A percentile compares a stretch with the other conserved stretches of the same genome.
phyloP scores from a whole-genome alignment of 371 early-diverging fungal species.

The Syncephalastrum racemosum region DNA sequence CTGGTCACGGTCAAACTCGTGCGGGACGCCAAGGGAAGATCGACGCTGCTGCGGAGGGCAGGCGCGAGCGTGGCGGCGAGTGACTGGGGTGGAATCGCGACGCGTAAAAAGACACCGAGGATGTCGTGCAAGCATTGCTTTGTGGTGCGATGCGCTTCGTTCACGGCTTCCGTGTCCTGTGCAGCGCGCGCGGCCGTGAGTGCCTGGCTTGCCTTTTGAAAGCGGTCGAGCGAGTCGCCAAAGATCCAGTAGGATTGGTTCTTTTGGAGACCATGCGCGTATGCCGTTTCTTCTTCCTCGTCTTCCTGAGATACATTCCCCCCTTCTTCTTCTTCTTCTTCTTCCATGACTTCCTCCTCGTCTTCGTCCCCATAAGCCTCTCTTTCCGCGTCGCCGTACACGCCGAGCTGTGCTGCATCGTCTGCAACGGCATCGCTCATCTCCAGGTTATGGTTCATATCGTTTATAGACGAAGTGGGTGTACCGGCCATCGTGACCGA shows the following conservation, averaged over 20 bases:
- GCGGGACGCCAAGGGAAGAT: constrained; percentile 16
- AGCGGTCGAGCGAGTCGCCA: constrained; percentile 40
- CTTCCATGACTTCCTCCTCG: constrained; percentile 4
- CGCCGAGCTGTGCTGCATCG: neutral
- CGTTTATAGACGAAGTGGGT: too few species aligned
- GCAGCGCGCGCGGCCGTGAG: constrained; percentile 6
- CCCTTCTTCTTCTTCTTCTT: neutral
- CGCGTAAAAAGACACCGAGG: constrained; percentile 34
- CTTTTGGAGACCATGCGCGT: constrained; percentile 18
- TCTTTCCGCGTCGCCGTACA: neutral
- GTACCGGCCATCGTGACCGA: too few species aligned
- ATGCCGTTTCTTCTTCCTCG: neutral
- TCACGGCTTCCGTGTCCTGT: constrained; percentile 12
- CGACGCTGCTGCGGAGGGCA: constrained; percentile 8
- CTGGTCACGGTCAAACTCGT: constrained; percentile 14
- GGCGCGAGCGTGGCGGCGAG: constrained; percentile 27
- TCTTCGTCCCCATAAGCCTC: neutral
- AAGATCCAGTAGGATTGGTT: constrained; percentile 50
- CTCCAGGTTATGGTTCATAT: too few species aligned
- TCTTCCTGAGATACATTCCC: neutral
- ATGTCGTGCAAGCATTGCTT: constrained; percentile 34
- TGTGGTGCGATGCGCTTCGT: constrained; percentile 26
- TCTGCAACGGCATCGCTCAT: neutral
- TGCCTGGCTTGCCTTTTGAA: constrained; percentile 25
- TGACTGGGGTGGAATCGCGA: constrained; percentile 41